Percentiles rank a stretch among this genome's conserved stretches.
These are phyloP conservation scores for Leishmania guyanensis DNA, from an alignment of 208 protist genomes.

Conservation along the genomic window DNA sequence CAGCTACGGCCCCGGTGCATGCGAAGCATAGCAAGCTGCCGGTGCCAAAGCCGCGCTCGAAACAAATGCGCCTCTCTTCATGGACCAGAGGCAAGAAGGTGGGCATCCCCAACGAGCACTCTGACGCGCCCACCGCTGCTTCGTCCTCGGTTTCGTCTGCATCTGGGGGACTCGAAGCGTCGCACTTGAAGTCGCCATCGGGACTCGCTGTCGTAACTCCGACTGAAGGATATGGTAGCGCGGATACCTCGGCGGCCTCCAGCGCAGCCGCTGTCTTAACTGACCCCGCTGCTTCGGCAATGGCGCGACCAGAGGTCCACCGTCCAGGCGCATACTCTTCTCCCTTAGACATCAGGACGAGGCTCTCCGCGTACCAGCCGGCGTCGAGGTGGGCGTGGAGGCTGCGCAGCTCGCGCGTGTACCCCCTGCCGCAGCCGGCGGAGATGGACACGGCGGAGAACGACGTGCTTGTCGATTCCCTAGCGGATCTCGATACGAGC, in stretches of 20 bases:
- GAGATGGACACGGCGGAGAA: neutral
- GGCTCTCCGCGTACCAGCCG: neutral
- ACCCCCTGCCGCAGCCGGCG: neutral
- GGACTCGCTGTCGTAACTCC: neutral
- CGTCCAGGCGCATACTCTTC: neutral
- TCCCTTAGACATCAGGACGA: neutral
- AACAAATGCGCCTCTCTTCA: conserved; percentile 4
- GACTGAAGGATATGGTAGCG: neutral
- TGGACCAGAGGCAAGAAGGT: neutral
- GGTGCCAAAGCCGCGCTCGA: conserved; percentile 25
- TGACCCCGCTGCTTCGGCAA: neutral
- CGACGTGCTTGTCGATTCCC: neutral
- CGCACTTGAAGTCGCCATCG: neutral
- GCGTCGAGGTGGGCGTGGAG: conserved; percentile 10
- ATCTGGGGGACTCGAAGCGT: neutral
- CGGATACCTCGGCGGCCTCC: neutral
- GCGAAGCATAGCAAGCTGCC: neutral
- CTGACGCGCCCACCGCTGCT: neutral
- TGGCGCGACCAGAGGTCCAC: neutral
- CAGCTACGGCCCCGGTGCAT: neutral
- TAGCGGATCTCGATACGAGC: conserved; percentile 16
- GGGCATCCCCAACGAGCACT: neutral
- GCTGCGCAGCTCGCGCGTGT: conserved; percentile 6
- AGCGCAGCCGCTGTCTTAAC: neutral
- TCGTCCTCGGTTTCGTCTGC: neutral